phyloP scores from a whole-genome alignment of 2,329 filamentous ascomycete species.

The Beauveria varroae region DNA sequence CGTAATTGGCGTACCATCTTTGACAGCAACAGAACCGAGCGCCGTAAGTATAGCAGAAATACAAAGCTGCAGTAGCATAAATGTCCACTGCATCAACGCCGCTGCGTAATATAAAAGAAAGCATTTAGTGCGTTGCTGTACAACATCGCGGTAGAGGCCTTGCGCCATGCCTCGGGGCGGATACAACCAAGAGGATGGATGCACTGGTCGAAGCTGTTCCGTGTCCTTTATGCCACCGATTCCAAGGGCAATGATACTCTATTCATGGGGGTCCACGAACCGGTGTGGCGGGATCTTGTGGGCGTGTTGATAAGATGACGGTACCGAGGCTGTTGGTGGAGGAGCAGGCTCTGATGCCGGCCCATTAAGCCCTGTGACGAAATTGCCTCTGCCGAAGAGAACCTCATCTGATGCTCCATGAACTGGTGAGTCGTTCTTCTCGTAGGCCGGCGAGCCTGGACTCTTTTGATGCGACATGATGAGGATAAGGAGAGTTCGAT shows the following conservation, averaged over 20 bases:
- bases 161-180: constrained; percentile 39
- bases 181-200: constrained; percentile 36
- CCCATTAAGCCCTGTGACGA: neutral
- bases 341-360: neutral
- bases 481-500: neutral
- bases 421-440: neutral
- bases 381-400: constrained; percentile 7
- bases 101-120: constrained; percentile 36
- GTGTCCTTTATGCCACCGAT: constrained; percentile 38
- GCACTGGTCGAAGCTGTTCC: constrained; percentile 35
- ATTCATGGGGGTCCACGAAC: constrained; percentile 36
- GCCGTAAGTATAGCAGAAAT: constrained; percentile 43
- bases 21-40: constrained; percentile 34
- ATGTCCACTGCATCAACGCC: constrained; percentile 34
- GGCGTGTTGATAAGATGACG: constrained; percentile 10
- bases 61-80: constrained; percentile 43
- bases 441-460: neutral
- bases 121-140: constrained; percentile 36
- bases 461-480: neutral
- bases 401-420: constrained; percentile 4
- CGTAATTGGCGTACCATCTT: constrained; percentile 36
- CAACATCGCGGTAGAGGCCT: constrained; percentile 42
- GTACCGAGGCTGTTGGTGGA: neutral
- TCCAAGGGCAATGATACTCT: constrained; percentile 39
- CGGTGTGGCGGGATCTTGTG: constrained; percentile 24